phyloP scores from a whole-genome alignment of 768 basidiomycete genomes.

The Pleurotus tuoliensis region DNA sequence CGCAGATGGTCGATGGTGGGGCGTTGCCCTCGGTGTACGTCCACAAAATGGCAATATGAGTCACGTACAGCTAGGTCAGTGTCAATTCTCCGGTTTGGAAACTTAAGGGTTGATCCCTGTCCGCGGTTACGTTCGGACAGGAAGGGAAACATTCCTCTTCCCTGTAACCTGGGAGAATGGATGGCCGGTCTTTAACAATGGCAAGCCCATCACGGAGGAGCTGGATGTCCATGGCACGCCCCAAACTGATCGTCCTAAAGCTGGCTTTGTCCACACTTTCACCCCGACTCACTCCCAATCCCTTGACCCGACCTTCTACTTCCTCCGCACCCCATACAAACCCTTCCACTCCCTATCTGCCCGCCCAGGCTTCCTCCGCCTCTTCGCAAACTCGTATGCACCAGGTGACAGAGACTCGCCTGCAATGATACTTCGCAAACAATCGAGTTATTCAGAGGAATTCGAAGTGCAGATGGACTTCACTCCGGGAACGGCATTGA shows the following conservation, averaged over 20 bases:
- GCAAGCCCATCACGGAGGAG: constrained; percentile 26
- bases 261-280: constrained; percentile 19
- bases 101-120: background rate
- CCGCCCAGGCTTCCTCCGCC: constrained; percentile 24
- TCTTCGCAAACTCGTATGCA: constrained; percentile 31
- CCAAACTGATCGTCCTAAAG: constrained; percentile 23
- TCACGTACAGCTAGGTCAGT: constrained; percentile 29
- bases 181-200: constrained; percentile 35
- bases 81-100: background rate
- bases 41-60: constrained; percentile 30
- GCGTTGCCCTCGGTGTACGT: constrained; percentile 34
- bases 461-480: constrained; percentile 34
- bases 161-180: constrained; percentile 35
- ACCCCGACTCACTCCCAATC: constrained; percentile 24
- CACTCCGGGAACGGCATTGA: constrained; percentile 22
- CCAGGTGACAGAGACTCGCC: constrained; percentile 34
- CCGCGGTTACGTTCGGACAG: constrained; percentile 11
- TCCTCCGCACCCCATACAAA: constrained; percentile 36
- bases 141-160: constrained; percentile 36
- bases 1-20: constrained; percentile 34
- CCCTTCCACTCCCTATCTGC: constrained; percentile 28
- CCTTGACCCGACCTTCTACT: constrained; percentile 31
- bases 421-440: constrained; percentile 33
- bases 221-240: constrained; percentile 9
- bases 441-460: constrained; percentile 31